These are phyloP conservation scores for Citrus australasica DNA, from an alignment of 345 rosid species.

Conservation along the genomic window DNA sequence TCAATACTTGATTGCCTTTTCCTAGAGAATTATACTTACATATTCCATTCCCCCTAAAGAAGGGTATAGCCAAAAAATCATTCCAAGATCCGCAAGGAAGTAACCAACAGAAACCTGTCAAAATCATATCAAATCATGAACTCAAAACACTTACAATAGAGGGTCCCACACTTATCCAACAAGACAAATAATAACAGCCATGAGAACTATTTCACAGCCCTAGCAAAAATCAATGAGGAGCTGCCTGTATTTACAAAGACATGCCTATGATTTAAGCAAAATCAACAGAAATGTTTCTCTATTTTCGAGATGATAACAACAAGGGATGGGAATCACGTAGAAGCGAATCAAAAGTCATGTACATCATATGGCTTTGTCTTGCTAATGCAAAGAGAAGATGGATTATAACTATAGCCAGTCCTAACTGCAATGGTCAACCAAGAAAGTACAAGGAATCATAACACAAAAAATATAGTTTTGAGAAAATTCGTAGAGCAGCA, in stretches of 20 bases:
- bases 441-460: not conserved
- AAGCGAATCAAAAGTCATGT: not conserved
- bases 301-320: not conserved
- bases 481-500: not conserved
- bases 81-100: constrained; percentile 72
- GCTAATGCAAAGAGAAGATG: not conserved
- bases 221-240: not conserved
- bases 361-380: not conserved
- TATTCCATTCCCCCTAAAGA: constrained; percentile 84
- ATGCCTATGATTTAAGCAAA: not conserved
- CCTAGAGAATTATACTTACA: constrained; percentile 43
- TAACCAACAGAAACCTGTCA: constrained; percentile 86
- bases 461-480: not conserved
- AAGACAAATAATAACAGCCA: not conserved
- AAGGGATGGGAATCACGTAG: not conserved
- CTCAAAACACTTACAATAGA: not conserved
- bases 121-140: not conserved
- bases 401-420: not conserved
- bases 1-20: not conserved
- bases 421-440: not conserved
- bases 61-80: constrained; percentile 84
- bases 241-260: not conserved
- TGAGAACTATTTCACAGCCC: not conserved
- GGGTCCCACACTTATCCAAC: not conserved
- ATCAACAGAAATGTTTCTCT: not conserved